Base-by-base conservation (phyloP, 2,329 filamentous ascomycete genomes). In the Eutypella sp. region DNA sequence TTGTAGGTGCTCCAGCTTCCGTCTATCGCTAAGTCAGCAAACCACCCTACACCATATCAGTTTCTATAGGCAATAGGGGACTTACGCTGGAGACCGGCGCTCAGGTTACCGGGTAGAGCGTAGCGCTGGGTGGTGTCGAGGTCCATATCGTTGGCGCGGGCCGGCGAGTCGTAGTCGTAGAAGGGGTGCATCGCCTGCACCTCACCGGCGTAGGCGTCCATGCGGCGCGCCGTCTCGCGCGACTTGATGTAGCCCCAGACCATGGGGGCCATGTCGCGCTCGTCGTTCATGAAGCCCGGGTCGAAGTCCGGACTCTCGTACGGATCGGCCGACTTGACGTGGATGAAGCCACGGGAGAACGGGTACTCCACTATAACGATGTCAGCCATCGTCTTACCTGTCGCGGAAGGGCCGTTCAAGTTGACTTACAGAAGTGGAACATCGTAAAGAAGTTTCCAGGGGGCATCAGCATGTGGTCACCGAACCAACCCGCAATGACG, bases 221-320 rank as follows among this genome's bases (percentile, higher is more conserved):
- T 89, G 52, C 85, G 80, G 3, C 87, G 78, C 2, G 87, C 87
- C 3, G 85, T 90, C 74, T 89, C 86, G 47, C 86, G 83, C 2
- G 83, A 87, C 69, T 89, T 89, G 72, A 89, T 87, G 67, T 90
- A 90, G 4, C 83, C 83, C 86, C 87, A 90, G 5, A 91, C 85
- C 82, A 87, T 89, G 8, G 87, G 85, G 1, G 82, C 85, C 86
- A 91, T 90, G 59, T 91, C 87, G 20, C 87, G 76, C 67, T 88
- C 84, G 67, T 91, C 87, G 57, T 88, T 91, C 86, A 91, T 89
- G 72, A 90, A 91, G 19, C 86, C 85, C 1, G 84, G 79, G 61
- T 91, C 87, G 57, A 91, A 90, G 68, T 90, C 87, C 0, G 86
- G 86, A 13, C 73, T 70, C 39, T 84, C 86, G 59, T 91, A 91